These are phyloP conservation scores for Brassica nigra DNA, from an alignment of 345 rosid species.

Conservation along the genomic window DNA sequence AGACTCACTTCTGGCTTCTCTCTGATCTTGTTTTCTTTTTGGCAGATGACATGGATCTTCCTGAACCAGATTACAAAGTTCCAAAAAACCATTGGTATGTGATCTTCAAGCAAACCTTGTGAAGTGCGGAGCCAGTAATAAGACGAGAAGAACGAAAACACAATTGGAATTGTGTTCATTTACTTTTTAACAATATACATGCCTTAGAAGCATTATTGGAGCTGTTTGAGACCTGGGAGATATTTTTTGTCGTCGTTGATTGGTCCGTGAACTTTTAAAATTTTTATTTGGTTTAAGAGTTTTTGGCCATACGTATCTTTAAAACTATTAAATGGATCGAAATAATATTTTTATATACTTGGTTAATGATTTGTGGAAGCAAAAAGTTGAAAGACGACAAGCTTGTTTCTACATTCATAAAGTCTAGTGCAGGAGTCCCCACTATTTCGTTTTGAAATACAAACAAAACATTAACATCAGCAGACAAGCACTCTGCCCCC, in stretches of 20 bases:
- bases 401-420: neutral
- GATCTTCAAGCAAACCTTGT: slow-evolving; percentile 17
- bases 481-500: slow-evolving; percentile 18
- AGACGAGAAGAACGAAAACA: slow-evolving; percentile 32
- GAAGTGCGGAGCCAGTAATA: slow-evolving; percentile 21
- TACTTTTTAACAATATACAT: slow-evolving; percentile 32
- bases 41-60: slow-evolving; percentile 99
- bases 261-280: neutral
- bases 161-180: slow-evolving; percentile 38
- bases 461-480: slow-evolving; percentile 16
- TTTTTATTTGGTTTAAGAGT: neutral
- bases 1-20: neutral
- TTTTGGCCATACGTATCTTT: neutral
- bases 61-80: slow-evolving; percentile 84
- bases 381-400: neutral
- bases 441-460: neutral
- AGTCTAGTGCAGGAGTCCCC: neutral
- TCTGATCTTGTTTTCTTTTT: slow-evolving; percentile 6
- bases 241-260: slow-evolving; percentile 10
- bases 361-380: neutral
- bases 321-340: neutral
- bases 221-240: neutral
- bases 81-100: slow-evolving; percentile 58
- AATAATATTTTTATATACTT: neutral
- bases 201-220: slow-evolving; percentile 21